Conservation (phyloP, 768 basidiomycete genomes). For the Lentinula sp. region DNA sequence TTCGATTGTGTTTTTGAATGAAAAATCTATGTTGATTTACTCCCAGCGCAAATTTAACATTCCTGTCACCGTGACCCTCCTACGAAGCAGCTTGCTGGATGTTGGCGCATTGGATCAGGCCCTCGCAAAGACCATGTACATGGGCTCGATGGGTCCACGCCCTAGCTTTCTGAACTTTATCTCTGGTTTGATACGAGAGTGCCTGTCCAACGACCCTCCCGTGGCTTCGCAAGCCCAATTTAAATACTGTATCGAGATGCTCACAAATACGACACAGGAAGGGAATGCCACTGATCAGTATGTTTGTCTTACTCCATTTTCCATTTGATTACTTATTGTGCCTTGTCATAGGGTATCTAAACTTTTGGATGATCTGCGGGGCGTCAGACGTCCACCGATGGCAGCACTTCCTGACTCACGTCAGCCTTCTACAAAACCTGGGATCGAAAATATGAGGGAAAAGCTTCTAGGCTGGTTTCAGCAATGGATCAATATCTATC, state of each 20-base stretch:
- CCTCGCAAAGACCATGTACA: slow-evolving; percentile 74
- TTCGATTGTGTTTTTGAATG: neutral
- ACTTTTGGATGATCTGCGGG: slow-evolving; percentile 80
- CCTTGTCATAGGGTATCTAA: slow-evolving; percentile 45
- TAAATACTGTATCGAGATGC: slow-evolving; percentile 71
- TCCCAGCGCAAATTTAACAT: slow-evolving; percentile 91
- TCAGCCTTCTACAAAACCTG: slow-evolving; percentile 54
- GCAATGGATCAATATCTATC: slow-evolving; percentile 95
- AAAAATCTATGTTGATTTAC: slow-evolving; percentile 11
- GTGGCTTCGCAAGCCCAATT: slow-evolving; percentile 78
- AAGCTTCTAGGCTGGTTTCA: slow-evolving; percentile 79
- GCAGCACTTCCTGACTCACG: slow-evolving; percentile 34
- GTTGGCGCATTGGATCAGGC: slow-evolving; percentile 81
- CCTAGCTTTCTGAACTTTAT: slow-evolving; percentile 76
- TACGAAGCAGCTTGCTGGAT: slow-evolving; percentile 79
- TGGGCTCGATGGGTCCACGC: slow-evolving; percentile 53
- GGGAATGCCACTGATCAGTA: slow-evolving; percentile 86
- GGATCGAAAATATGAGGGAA: slow-evolving; percentile 70
- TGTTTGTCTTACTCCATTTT: slow-evolving; percentile 23
- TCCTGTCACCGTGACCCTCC: slow-evolving; percentile 83
- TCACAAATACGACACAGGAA: slow-evolving; percentile 64
- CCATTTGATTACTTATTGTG: slow-evolving; percentile 6
- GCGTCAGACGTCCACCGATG: slow-evolving; percentile 46
- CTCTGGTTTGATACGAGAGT: slow-evolving; percentile 80
- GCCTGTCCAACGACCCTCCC: slow-evolving; percentile 75